Conservation (phyloP, 2,329 filamentous ascomycete species). For the Ophiostoma sp. region DNA sequence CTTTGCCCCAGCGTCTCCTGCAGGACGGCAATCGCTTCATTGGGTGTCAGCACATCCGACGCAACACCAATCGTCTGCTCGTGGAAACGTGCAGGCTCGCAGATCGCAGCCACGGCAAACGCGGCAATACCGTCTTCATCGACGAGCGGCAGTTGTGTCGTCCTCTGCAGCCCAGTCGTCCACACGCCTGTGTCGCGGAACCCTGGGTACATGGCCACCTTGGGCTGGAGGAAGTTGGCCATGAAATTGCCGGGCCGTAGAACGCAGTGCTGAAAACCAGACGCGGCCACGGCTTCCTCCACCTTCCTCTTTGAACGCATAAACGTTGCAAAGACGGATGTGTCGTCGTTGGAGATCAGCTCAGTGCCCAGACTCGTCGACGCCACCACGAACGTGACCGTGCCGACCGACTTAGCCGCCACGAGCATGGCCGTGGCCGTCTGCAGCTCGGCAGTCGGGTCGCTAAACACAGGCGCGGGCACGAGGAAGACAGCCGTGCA, state of each 20-base stretch:
- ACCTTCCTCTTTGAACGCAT: neutral
- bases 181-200: conserved; percentile 38
- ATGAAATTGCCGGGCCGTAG: conserved; percentile 49
- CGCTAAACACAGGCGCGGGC: neutral
- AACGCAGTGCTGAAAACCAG: conserved; percentile 41
- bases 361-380: neutral
- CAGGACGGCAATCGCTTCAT: neutral
- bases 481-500: neutral
- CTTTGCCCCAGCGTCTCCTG: neutral
- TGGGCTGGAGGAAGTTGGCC: conserved; percentile 44
- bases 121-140: conserved; percentile 34
- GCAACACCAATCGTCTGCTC: conserved; percentile 9
- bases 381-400: neutral
- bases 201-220: conserved; percentile 38
- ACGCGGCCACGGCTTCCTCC: conserved; percentile 12
- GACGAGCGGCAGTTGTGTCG: conserved; percentile 25
- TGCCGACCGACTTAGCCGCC: neutral
- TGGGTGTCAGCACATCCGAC: conserved; percentile 17
- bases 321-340: neutral
- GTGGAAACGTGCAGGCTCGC: neutral
- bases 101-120: conserved; percentile 42
- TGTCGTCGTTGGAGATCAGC: neutral
- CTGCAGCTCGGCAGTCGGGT: neutral
- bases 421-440: neutral
- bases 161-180: conserved; percentile 41